These are phyloP conservation scores for Rhodomyrtus psidioides DNA, from an alignment of 441 rosid genomes.

Conservation along the genomic window DNA sequence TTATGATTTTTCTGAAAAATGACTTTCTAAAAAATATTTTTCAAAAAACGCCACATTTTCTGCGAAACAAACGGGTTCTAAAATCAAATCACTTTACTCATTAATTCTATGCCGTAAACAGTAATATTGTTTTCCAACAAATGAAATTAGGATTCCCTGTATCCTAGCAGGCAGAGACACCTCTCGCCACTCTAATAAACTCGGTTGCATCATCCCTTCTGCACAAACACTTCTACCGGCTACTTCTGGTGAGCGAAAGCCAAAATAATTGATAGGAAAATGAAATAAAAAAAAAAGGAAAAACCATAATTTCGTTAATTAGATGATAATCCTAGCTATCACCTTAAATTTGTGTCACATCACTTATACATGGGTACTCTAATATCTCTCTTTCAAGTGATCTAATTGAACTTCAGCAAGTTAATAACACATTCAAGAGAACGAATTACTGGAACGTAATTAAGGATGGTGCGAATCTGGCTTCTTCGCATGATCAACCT, in stretches of 20 bases:
- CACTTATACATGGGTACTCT: not conserved
- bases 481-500: not conserved
- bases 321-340: not conserved
- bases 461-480: not conserved
- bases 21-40: too few relatives aligned
- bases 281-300: not conserved
- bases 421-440: not conserved
- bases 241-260: not conserved
- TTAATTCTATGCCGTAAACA: too few relatives aligned
- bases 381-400: not conserved
- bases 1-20: too few relatives aligned
- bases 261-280: not conserved
- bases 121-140: not conserved
- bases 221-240: not conserved
- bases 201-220: not conserved
- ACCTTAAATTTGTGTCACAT: not conserved
- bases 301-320: not conserved
- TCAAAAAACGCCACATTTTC: too few relatives aligned
- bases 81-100: too few relatives aligned
- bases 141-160: not conserved
- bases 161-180: not conserved
- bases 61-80: too few relatives aligned
- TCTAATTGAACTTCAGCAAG: not conserved
- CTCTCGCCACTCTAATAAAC: not conserved
- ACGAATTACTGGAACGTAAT: not conserved